Evolutionary conservation across 73 alveolate genomes (phyloP).

Genomic region (Paramecium sexaurelia): DNA sequence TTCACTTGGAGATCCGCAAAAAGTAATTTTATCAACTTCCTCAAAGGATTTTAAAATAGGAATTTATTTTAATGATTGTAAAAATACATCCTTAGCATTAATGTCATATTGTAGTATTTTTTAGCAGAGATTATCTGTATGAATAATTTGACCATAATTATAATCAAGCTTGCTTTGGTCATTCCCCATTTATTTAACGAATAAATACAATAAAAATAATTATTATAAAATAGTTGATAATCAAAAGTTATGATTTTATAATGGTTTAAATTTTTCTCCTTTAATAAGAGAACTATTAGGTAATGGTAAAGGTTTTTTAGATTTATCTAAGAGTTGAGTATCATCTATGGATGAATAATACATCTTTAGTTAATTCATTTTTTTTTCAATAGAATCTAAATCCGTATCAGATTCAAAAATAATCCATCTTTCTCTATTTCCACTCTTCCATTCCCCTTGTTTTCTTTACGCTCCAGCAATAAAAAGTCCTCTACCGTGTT

Average conservation of each 20-base stretch:
- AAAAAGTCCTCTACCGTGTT: slow-evolving; percentile 67
- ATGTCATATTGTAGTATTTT: background rate
- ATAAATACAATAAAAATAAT: slow-evolving; percentile 6
- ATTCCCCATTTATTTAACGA: slow-evolving; percentile 1
- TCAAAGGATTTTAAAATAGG: background rate
- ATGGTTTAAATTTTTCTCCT: background rate
- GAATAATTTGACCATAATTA: background rate
- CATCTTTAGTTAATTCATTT: background rate
- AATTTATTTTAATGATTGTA: background rate
- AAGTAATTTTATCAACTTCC: slow-evolving; percentile 6
- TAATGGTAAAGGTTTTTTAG: background rate
- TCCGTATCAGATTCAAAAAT: slow-evolving; percentile 60
- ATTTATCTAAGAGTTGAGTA: background rate
- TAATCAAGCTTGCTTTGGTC: background rate
- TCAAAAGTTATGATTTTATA: slow-evolving; percentile 33
- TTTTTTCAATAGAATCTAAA: slow-evolving; percentile 31
- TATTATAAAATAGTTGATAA: background rate
- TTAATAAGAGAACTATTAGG: background rate
- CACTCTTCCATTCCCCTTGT: slow-evolving; percentile 73
- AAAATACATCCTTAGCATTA: slow-evolving; percentile 2
- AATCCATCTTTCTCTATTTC: slow-evolving; percentile 69
- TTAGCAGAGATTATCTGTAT: background rate
- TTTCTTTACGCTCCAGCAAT: slow-evolving; percentile 52
- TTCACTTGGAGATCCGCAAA: slow-evolving; percentile 15
- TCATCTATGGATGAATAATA: background rate